Percentiles rank a stretch among this genome's conserved stretches.
Evolutionary conservation across 768 basidiomycete genomes (phyloP).

Genomic region (Candolleomyces efflorescens): DNA sequence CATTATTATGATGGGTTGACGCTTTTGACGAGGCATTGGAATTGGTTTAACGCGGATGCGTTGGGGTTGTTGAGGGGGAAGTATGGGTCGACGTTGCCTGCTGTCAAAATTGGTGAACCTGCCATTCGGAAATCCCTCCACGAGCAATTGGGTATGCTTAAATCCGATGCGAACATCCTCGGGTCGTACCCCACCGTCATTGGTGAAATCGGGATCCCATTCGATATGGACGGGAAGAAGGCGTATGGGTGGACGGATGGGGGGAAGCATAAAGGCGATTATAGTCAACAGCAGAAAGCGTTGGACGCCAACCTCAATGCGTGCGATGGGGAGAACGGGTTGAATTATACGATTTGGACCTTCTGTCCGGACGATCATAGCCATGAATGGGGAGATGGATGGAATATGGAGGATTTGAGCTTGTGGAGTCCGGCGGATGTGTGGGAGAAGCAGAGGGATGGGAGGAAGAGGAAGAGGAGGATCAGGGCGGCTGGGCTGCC

Average conservation of each 20-base stretch:
- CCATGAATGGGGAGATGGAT: conserved; percentile 91
- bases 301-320: conserved; percentile 81
- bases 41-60: conserved; percentile 94
- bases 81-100: conserved; percentile 61
- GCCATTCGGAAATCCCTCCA: conserved; percentile 81
- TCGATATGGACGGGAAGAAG: conserved; percentile 86
- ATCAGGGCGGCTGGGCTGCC: conserved; percentile 2
- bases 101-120: conserved; percentile 76
- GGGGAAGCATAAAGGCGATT: conserved; percentile 72
- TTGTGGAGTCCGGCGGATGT: conserved; percentile 81
- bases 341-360: conserved; percentile 87
- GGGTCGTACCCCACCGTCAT: conserved; percentile 83
- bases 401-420: conserved; percentile 95
- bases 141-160: conserved; percentile 77
- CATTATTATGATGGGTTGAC: conserved; percentile 98
- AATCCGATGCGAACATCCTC: conserved; percentile 65
- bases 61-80: conserved; percentile 87
- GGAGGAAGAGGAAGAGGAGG: conserved; percentile 15
- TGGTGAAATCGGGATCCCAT: conserved; percentile 94
- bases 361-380: conserved; percentile 74
- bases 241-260: conserved; percentile 77
- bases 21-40: conserved; percentile 88
- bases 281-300: conserved; percentile 72
- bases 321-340: conserved; percentile 66
- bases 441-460: conserved; percentile 3